Evolutionary conservation across 805 yeast species (phyloP), one percentile per base, ranked within the genome.

Genomic region (Metschnikowia rubicola): DNA sequence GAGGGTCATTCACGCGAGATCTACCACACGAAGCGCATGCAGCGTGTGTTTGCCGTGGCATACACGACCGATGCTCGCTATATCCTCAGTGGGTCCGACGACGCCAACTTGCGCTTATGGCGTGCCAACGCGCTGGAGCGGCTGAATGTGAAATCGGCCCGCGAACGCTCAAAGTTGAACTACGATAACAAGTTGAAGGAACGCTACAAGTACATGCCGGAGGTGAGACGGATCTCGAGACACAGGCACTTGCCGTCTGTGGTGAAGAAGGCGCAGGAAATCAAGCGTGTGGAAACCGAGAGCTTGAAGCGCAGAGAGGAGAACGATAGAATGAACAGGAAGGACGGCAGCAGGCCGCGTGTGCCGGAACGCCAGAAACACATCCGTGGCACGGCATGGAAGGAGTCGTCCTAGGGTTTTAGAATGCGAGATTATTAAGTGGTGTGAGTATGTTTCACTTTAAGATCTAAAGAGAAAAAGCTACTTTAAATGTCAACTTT

Each of bases 11-110:
- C 96, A 6, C 77, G 97, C 52, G 99, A 94, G 60, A 78, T 95
- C 37, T 94, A 94, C 65, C 99, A 94, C 61, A 94, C 99, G 11
- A 90, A 89, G 72, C 80, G 99, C 64, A 94, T 94, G 99, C 99
- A 94, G 71, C 84, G 92, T 50, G 87, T 94, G 10, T 88, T 90
- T 67, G 79, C 86, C 47, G 88, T 85, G 35, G 83, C 84, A 54
- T 95, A 76, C 67, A 80, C 96, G 8, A 89, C 89, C 80, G 99
- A 94, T 67, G 78, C 95, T 46, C 82, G 84, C 61, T 94, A 89
- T 68, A 80, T 94, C 32, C 68, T 91, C 43, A 81, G 89, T 49
- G 99, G 97, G 15, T 88, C 96, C 2, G 99, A 94, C 66, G 99
- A 94, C 65, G 95, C 97, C 56, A 95, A 95, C 66, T 82, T 95